These are phyloP conservation scores for Clonostachys byssicola DNA, from an alignment of 2,329 filamentous ascomycete genomes.

Conservation along the genomic window DNA sequence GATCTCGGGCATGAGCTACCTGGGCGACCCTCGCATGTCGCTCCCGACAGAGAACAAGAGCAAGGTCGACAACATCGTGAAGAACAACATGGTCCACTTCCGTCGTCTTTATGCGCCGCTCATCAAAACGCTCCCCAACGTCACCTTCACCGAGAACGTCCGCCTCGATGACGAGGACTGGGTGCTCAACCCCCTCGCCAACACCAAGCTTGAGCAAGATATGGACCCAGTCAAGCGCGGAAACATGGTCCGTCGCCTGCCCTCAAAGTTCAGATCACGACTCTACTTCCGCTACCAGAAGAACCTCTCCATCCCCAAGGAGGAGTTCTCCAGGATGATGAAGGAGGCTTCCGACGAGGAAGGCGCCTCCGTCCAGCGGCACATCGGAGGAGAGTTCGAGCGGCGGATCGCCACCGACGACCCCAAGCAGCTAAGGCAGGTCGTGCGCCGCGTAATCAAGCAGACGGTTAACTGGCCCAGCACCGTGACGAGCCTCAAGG, in stretches of 20 bases:
- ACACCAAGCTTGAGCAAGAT: conserved; percentile 75
- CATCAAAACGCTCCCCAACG: conserved; percentile 85
- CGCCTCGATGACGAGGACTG: conserved; percentile 31
- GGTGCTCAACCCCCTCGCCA: conserved; percentile 41
- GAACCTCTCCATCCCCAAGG: conserved; percentile 79
- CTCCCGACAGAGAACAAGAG: conserved; percentile 85
- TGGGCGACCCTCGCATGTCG: conserved; percentile 94
- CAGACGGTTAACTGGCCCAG: conserved; percentile 92
- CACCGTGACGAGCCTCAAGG: conserved; percentile 82
- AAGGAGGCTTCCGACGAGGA: conserved; percentile 69
- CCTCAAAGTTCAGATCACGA: conserved; percentile 79
- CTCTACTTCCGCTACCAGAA: conserved; percentile 94
- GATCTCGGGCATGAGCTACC: conserved; percentile 88
- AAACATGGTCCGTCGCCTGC: conserved; percentile 94
- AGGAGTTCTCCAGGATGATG: conserved; percentile 83
- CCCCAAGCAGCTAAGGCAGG: conserved; percentile 59
- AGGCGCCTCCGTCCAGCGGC: conserved; percentile 62
- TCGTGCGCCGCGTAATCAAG: conserved; percentile 73
- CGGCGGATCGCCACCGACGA: conserved; percentile 73
- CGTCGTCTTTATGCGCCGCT: conserved; percentile 86
- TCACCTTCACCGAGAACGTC: conserved; percentile 63
- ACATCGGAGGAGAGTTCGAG: conserved; percentile 82
- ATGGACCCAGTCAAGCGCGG: conserved; percentile 88
- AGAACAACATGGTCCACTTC: conserved; percentile 87
- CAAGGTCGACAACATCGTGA: conserved; percentile 93